phyloP scores from a whole-genome alignment of 176 grass and related monocot species.

The Eremochloa ophiuroides region DNA sequence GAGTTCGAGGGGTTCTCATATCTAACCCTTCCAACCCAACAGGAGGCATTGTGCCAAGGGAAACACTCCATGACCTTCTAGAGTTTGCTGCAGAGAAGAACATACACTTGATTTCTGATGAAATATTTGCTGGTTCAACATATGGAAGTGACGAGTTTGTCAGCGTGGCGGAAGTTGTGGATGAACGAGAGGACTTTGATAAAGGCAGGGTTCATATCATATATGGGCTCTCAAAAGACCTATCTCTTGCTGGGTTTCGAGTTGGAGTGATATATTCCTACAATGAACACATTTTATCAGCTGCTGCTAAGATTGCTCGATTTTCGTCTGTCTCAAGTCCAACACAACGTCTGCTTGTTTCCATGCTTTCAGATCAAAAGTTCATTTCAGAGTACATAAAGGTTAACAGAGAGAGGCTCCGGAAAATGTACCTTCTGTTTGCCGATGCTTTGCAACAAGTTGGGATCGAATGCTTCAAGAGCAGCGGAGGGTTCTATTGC shows the following conservation, averaged over 20 bases:
- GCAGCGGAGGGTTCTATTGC: constrained; percentile 90
- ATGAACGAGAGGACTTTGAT: constrained; percentile 63
- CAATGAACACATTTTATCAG: constrained; percentile 63
- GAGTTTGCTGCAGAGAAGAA: constrained; percentile 79
- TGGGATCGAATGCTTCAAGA: constrained; percentile 75
- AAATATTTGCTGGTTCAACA: constrained; percentile 89
- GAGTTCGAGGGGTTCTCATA: constrained; percentile 83
- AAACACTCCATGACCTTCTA: constrained; percentile 69
- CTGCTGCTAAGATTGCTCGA: constrained; percentile 78
- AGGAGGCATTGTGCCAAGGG: constrained; percentile 67
- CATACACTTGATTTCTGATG: constrained; percentile 95
- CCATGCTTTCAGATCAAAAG: constrained; percentile 77
- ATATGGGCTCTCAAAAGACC: constrained; percentile 84
- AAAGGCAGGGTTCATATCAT: constrained; percentile 90
- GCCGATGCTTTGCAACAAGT: constrained; percentile 60
- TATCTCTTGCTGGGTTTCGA: constrained; percentile 74
- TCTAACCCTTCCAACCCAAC: constrained; percentile 90
- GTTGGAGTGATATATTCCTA: constrained; percentile 83
- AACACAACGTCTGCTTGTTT: constrained; percentile 61
- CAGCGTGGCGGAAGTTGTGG: constrained; percentile 60
- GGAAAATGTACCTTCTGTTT: constrained; percentile 51
- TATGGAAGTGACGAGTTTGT: constrained; percentile 63
- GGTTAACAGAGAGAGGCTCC: constrained; percentile 55
- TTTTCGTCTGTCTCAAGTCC: constrained; percentile 83
- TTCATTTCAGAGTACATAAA: constrained; percentile 71